Base-by-base conservation (phyloP, 2,329 filamentous ascomycete genomes). In the Aspergillus hiratsukae region DNA sequence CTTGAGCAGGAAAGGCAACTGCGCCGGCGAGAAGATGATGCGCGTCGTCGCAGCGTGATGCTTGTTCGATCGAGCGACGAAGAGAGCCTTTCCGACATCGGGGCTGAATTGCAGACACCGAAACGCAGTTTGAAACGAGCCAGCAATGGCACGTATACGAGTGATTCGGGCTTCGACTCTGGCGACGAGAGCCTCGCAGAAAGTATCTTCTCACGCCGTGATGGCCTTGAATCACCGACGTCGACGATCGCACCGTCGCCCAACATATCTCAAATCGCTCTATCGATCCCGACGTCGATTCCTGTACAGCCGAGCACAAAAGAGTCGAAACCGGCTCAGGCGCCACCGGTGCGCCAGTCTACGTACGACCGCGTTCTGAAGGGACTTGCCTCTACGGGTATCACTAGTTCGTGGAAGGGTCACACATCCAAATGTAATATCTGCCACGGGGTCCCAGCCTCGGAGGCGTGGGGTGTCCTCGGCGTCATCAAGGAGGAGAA, bases 111-210 rank as follows among this genome's bases (percentile, higher is more conserved):
- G 60, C 65, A 70, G 48, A 66, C 66, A 8, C 69, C 68, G 48
- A 65, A 65, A 50, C 68, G 70, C 40, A 66, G 69, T 55, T 58
- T 68, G 54, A 73, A 75, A 52, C 72, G 75, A 45, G 61, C 68
- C 54, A 77, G 75, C 48, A 72, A 73, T 49, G 68, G 68, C 6
- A 77, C 75, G 3, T 69, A 73, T 23, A 76, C 75, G 11, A 78
- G 79, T 52, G 83, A 85, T 64, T 84, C 82, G 5, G 83, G 83
- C 49, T 84, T 84, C 58, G 83, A 85, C 60, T 83, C 80, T 3
- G 83, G 83, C 25, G 75, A 79, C 27, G 82, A 84, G 55, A 80
- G 78, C 41, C 75, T 80, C 25, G 73, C 75, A 9, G 76, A 78
- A 28, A 77, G 79, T 53, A 68, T 81, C 21, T 80, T 79, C 61